These are phyloP conservation scores for Saturnispora diversa DNA, from an alignment of 805 yeast species.

Conservation along the genomic window DNA sequence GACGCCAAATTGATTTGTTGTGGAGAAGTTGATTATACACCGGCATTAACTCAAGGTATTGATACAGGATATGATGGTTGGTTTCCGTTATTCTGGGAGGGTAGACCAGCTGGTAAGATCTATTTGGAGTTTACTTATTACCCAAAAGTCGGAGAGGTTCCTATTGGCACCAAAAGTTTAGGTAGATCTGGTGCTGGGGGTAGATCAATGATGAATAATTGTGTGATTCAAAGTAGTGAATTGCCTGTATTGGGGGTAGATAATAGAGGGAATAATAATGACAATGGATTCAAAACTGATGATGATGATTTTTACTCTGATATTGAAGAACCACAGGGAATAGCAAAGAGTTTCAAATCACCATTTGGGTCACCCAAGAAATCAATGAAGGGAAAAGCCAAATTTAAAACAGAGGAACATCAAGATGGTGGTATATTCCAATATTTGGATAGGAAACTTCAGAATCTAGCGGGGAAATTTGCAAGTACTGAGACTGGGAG, in stretches of 20 bases:
- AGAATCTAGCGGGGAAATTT: slow-evolving; percentile 7
- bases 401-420: background rate
- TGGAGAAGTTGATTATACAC: slow-evolving; percentile 66
- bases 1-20: slow-evolving; percentile 86
- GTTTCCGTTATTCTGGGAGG: slow-evolving; percentile 63
- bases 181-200: slow-evolving; percentile 15
- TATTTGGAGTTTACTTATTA: slow-evolving; percentile 89
- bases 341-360: background rate
- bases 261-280: too few relatives aligned
- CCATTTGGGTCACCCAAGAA: slow-evolving; percentile 1
- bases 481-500: background rate
- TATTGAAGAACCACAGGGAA: background rate
- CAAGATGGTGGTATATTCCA: slow-evolving; percentile 6
- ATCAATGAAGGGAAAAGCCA: background rate
- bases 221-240: slow-evolving; percentile 5
- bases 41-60: slow-evolving; percentile 57
- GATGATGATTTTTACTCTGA: slow-evolving; percentile 1
- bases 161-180: slow-evolving; percentile 22
- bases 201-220: background rate
- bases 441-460: slow-evolving; percentile 9
- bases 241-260: slow-evolving; percentile 11
- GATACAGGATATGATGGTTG: slow-evolving; percentile 79
- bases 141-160: slow-evolving; percentile 39
- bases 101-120: slow-evolving; percentile 77
- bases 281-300: background rate